Conservation (phyloP, 352 stramenopile species). For the Globisporangium perplexum region DNA sequence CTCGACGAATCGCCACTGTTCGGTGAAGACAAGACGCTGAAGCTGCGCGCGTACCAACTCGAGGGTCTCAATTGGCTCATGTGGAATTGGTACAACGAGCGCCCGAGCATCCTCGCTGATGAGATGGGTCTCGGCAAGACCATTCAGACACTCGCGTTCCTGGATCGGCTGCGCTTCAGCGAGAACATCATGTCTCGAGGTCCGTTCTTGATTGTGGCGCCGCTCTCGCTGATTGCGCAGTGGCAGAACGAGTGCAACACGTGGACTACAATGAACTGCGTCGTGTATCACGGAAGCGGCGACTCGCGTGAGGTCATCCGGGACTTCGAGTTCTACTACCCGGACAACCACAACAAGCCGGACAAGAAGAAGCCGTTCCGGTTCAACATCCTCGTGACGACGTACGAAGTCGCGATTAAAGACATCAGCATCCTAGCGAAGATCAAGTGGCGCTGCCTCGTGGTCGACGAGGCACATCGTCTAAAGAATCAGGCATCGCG, state of each 20-base stretch:
- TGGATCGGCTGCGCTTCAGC: slow-evolving; percentile 90
- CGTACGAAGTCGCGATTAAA: slow-evolving; percentile 89
- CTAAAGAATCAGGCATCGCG: slow-evolving; percentile 86
- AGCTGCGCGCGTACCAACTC: slow-evolving; percentile 76
- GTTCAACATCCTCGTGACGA: slow-evolving; percentile 89
- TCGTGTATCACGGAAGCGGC: slow-evolving; percentile 98
- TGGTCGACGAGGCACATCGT: slow-evolving; percentile 88
- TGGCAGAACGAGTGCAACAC: slow-evolving; percentile 99
- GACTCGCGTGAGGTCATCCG: slow-evolving; percentile 92
- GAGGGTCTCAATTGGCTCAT: slow-evolving; percentile 88
- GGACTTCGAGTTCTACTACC: slow-evolving; percentile 94
- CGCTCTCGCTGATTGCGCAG: slow-evolving; percentile 97
- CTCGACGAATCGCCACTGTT: slow-evolving; percentile 74
- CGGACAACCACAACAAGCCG: slow-evolving; percentile 55
- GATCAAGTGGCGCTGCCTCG: slow-evolving; percentile 90
- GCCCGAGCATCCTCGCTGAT: slow-evolving; percentile 83
- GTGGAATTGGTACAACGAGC: slow-evolving; percentile 90
- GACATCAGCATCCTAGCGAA: slow-evolving; percentile 91
- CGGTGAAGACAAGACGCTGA: slow-evolving; percentile 67
- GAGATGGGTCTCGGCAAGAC: slow-evolving; percentile 94
- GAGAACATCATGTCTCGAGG: slow-evolving; percentile 88
- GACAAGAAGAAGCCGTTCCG: slow-evolving; percentile 86
- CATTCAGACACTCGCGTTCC: slow-evolving; percentile 90
- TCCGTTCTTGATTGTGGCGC: slow-evolving; percentile 98
- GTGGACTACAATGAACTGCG: slow-evolving; percentile 99